Percentiles rank a stretch among this genome's conserved stretches.
Evolutionary conservation across 768 basidiomycete genomes (phyloP).

Genomic region (Leccinum sublutescens): DNA sequence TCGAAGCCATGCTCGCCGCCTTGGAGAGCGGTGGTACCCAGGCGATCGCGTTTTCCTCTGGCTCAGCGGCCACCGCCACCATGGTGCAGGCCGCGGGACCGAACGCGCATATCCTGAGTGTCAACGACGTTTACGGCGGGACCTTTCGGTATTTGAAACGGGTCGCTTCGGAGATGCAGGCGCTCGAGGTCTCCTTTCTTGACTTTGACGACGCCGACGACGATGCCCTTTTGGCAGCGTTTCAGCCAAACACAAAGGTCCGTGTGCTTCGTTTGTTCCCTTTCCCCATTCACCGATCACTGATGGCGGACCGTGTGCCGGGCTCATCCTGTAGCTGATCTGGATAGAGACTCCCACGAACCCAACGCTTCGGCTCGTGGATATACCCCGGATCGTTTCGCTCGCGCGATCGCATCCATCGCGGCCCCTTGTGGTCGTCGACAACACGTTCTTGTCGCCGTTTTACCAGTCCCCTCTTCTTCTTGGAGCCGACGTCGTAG

Average conservation of each 20-base stretch:
- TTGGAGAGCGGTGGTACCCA: slow-evolving; percentile 73
- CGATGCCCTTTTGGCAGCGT: slow-evolving; percentile 58
- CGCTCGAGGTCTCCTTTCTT: slow-evolving; percentile 71
- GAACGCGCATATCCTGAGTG: slow-evolving; percentile 76
- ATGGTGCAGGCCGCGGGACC: slow-evolving; percentile 74
- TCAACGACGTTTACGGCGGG: slow-evolving; percentile 94
- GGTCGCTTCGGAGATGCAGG: slow-evolving; percentile 63
- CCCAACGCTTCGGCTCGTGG: slow-evolving; percentile 85
- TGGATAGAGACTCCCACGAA: slow-evolving; percentile 98
- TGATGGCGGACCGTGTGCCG: background rate
- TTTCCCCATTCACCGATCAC: background rate
- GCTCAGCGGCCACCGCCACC: slow-evolving; percentile 83
- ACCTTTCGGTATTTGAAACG: slow-evolving; percentile 81
- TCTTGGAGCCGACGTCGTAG: slow-evolving; percentile 79
- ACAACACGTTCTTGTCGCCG: slow-evolving; percentile 93
- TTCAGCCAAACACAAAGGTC: slow-evolving; percentile 81
- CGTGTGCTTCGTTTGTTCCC: slow-evolving; percentile 10
- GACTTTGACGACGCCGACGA: slow-evolving; percentile 75
- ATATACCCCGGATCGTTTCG: slow-evolving; percentile 67
- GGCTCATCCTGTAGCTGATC: slow-evolving; percentile 57
- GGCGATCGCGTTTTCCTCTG: slow-evolving; percentile 81
- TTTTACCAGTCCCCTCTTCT: slow-evolving; percentile 88
- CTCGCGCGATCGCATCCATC: slow-evolving; percentile 64
- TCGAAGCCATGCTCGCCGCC: slow-evolving; percentile 76
- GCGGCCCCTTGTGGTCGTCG: slow-evolving; percentile 79